A percentile compares a stretch with the other conserved stretches of the same genome.
phyloP scores from a whole-genome alignment of 495 filamentous ascomycete species.

The Annulohypoxylon bovei region DNA sequence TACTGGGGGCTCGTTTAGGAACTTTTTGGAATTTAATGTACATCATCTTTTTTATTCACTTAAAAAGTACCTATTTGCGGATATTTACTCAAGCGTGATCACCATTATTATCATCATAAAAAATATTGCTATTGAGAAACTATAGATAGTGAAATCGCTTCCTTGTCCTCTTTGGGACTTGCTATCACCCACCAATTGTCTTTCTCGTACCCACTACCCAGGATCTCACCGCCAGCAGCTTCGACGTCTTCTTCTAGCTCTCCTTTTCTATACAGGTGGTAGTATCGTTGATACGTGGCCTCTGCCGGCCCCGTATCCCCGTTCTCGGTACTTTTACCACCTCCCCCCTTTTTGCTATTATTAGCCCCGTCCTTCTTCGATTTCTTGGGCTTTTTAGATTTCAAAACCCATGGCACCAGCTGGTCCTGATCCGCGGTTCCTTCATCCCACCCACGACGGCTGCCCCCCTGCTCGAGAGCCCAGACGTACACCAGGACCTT shows the following conservation, averaged over 20 bases:
- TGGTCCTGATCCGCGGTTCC: slow-evolving; percentile 83
- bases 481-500: slow-evolving; percentile 90
- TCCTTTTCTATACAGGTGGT: slow-evolving; percentile 88
- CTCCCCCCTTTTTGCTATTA: slow-evolving; percentile 16
- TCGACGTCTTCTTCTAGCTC: slow-evolving; percentile 86
- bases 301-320: slow-evolving; percentile 39
- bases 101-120: not conserved
- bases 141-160: slow-evolving; percentile 11
- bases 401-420: slow-evolving; percentile 95
- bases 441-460: slow-evolving; percentile 91
- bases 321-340: slow-evolving; percentile 11
- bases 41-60: slow-evolving; percentile 4
- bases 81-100: slow-evolving; percentile 18
- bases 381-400: slow-evolving; percentile 51
- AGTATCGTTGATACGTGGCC: slow-evolving; percentile 84
- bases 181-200: slow-evolving; percentile 94
- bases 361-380: slow-evolving; percentile 33
- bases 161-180: slow-evolving; percentile 21
- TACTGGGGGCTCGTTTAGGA: slow-evolving; percentile 8
- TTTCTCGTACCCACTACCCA: slow-evolving; percentile 90
- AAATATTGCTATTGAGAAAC: slow-evolving; percentile 43
- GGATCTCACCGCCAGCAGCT: slow-evolving; percentile 76
- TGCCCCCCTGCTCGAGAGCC: slow-evolving; percentile 92
- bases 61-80: not conserved
- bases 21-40: slow-evolving; percentile 12